Evolutionary conservation across 1,284 basidiomycete species (phyloP).

Genomic region (Ceratobasidium sp.): DNA sequence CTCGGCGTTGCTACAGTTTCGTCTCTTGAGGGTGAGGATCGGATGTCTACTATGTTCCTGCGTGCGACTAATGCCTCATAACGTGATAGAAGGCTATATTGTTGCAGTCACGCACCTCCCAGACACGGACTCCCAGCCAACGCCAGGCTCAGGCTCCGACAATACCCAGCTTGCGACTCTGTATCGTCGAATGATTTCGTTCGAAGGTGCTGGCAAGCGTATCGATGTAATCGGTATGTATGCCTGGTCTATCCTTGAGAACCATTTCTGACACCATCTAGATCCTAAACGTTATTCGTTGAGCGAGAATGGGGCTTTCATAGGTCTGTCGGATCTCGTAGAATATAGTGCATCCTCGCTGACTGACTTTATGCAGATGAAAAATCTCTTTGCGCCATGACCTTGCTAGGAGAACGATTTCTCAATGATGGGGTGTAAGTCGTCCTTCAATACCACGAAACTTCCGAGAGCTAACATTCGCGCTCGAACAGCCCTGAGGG

Average conservation of each 20-base stretch:
- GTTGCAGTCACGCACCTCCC: no score
- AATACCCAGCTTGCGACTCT: not conserved
- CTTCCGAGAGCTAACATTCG: not conserved
- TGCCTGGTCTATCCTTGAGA: not conserved
- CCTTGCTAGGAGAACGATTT: slow-evolving; percentile 13
- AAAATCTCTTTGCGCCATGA: not conserved
- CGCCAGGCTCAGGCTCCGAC: not conserved
- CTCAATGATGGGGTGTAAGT: slow-evolving; percentile 12
- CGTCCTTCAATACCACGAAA: not conserved
- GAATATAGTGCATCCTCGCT: not conserved
- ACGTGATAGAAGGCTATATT: not conserved
- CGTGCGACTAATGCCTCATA: not conserved
- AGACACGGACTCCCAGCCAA: not conserved
- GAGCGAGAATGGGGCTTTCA: not conserved
- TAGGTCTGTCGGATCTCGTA: not conserved
- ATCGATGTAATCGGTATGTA: slow-evolving; percentile 23
- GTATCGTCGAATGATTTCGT: slow-evolving; percentile 22
- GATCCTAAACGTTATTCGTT: not conserved
- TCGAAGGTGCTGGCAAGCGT: slow-evolving; percentile 22
- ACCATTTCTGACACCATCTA: not conserved
- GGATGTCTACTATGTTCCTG: not conserved
- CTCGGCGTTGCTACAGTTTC: not conserved
- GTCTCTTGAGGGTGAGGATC: not conserved
- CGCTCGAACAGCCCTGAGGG: not conserved
- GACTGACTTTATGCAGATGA: not conserved